A percentile compares a stretch with the other conserved stretches of the same genome.
Conservation (phyloP, 495 filamentous ascomycete genomes). For the Talaromyces ruber region DNA sequence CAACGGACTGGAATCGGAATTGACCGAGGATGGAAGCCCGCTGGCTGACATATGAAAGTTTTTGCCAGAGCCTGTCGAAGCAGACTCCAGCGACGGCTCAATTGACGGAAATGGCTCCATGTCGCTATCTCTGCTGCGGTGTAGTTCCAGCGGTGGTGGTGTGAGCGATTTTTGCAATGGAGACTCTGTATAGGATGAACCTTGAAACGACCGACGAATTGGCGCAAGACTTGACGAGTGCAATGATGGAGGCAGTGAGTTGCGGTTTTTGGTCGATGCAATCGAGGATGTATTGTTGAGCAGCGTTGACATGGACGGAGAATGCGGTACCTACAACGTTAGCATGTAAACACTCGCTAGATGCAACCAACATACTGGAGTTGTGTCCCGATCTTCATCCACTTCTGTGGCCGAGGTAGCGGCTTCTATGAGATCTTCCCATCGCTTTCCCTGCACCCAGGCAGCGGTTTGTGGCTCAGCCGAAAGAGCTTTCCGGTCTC, state of each 20-base stretch:
- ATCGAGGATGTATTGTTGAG: slow-evolving; percentile 35
- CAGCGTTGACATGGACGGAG: slow-evolving; percentile 45
- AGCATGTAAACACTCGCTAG: background rate
- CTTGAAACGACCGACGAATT: slow-evolving; percentile 42
- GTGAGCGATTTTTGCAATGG: slow-evolving; percentile 81
- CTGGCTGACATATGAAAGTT: slow-evolving; percentile 58
- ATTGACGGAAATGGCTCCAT: slow-evolving; percentile 78
- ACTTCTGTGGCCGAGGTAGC: slow-evolving; percentile 80
- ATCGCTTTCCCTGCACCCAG: slow-evolving; percentile 72
- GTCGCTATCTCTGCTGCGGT: slow-evolving; percentile 42
- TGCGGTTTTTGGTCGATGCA: slow-evolving; percentile 46
- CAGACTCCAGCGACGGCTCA: slow-evolving; percentile 57
- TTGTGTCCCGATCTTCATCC: slow-evolving; percentile 79
- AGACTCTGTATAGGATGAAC: slow-evolving; percentile 73
- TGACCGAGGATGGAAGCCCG: slow-evolving; percentile 33
- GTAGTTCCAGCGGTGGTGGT: slow-evolving; percentile 61
- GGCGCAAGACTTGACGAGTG: slow-evolving; percentile 28
- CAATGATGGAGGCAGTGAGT: slow-evolving; percentile 66
- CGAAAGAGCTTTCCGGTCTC: slow-evolving; percentile 73
- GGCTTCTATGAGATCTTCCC: slow-evolving; percentile 91
- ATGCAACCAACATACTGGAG: slow-evolving; percentile 53
- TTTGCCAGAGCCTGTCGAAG: slow-evolving; percentile 40
- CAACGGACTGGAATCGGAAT: slow-evolving; percentile 44
- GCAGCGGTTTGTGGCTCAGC: slow-evolving; percentile 67
- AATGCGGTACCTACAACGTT: slow-evolving; percentile 49